Base-by-base conservation (phyloP, 768 basidiomycete species). In the Pisolithus albus region DNA sequence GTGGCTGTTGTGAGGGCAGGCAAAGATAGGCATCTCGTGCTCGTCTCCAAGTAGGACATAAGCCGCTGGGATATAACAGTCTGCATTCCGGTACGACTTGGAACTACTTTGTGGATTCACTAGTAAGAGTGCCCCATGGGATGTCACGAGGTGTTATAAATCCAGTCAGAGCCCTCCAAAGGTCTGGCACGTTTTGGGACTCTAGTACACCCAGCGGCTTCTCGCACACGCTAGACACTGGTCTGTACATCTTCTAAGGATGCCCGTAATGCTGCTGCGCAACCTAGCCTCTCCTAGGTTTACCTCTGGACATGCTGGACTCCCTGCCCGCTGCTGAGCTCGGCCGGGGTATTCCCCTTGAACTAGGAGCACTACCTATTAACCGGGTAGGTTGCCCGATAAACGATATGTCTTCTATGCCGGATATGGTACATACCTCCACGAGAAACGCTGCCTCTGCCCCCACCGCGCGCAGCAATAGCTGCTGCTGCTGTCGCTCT, bases 1-100 rank as follows among this genome's bases (percentile, higher is more conserved):
- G 60, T 92, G 7, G 81, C 76, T 16, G 76, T 93, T 52, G 54
- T 93, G 18, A 78, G 86, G 16, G 80, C 82, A 37, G 91, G 91
- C 4, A 89, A 86, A 63, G 83, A 85, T 55, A 85, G 84, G 43
- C 71, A 84, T 55, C 61, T 80, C 37, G 74, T 89, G 38, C 58
- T 92, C 8, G 77, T 64, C 34, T 51, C 76, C 24, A 63, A 51
- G 44, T 69, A 52, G 52, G 52, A 30, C 40, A 46, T 46, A 19
- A 26, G 39, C 50, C 51, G 47, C 63, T 65, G 18, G 18, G 11
- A 7, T 5, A 41, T 7, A 21, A 1, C 21, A 19, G 15, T 18
- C n/a, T 11, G 40, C 18, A 13, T 41, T 19, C n/a, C 18, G 40
- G 11, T 41, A 11, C 11, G n/a, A 18, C 18, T 18, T 7, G 40